phyloP scores from a whole-genome alignment of 2,329 filamentous ascomycete species.

The Diaporthe amygdali region DNA sequence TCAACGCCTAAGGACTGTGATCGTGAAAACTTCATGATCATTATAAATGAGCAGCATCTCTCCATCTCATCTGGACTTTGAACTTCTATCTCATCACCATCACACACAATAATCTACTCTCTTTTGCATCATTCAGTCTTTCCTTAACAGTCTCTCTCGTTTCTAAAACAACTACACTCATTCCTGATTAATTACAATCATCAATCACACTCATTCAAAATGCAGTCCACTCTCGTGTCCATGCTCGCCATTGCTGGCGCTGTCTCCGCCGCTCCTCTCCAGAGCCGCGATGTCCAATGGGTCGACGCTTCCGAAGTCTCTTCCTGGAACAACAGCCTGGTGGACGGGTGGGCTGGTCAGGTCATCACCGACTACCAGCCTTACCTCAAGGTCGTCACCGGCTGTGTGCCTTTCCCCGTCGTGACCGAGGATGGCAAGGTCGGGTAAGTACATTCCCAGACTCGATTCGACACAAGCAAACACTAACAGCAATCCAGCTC shows the following conservation, averaged over 20 bases:
- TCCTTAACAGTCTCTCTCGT: background rate
- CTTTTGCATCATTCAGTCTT: background rate
- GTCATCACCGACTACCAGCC: slow-evolving; percentile 37
- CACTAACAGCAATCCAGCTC: slow-evolving; percentile 31
- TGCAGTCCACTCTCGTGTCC: slow-evolving; percentile 9
- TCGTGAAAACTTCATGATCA: background rate
- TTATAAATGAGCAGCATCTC: background rate
- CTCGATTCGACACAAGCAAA: background rate
- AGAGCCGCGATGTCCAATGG: background rate
- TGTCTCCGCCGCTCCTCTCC: slow-evolving; percentile 8
- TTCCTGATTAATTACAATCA: background rate
- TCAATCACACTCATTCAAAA: slow-evolving; percentile 4
- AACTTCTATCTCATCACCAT: background rate
- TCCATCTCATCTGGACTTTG: background rate
- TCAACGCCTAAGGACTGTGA: background rate
- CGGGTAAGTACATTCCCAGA: slow-evolving; percentile 26
- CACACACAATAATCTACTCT: background rate
- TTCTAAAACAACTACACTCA: background rate
- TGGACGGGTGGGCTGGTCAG: background rate
- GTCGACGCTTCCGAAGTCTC: background rate
- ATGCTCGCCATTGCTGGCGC: background rate
- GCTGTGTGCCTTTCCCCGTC: slow-evolving; percentile 67
- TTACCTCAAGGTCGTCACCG: slow-evolving; percentile 57
- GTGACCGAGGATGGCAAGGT: slow-evolving; percentile 64
- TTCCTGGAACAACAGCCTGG: background rate